These are phyloP conservation scores for Zymoseptoria ardabiliae DNA, from an alignment of 2,329 filamentous ascomycete genomes.

Conservation along the genomic window DNA sequence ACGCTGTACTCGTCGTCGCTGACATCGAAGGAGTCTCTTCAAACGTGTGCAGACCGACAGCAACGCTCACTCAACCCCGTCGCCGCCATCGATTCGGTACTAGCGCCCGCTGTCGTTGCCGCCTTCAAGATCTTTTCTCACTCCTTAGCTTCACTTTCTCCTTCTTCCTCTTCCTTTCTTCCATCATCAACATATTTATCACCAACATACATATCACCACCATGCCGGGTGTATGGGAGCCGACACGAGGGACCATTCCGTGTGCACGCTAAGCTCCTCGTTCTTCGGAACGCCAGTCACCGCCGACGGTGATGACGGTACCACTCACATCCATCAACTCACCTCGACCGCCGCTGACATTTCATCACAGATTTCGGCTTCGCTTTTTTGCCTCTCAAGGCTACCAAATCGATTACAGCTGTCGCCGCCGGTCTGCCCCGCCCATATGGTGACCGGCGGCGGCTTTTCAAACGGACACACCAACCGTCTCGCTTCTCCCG, in stretches of 20 bases:
- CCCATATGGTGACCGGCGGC: background rate
- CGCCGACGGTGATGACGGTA: background rate
- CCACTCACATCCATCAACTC: background rate
- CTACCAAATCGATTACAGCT: background rate
- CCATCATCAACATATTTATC: background rate
- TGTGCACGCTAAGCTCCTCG: background rate
- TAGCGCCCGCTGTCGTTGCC: background rate
- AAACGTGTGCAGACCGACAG: background rate
- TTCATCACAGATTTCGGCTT: background rate
- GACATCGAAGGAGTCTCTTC: background rate
- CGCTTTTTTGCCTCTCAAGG: background rate
- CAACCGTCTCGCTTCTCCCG: no score
- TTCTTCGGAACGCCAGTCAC: background rate
- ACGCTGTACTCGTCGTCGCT: background rate
- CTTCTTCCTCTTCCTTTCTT: background rate
- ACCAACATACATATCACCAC: background rate
- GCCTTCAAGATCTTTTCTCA: background rate
- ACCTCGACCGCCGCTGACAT: background rate
- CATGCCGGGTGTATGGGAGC: background rate
- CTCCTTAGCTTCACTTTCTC: background rate
- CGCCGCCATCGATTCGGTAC: background rate
- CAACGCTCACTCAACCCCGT: background rate
- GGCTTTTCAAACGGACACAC: background rate
- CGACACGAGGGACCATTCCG: background rate
- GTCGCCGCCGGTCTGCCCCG: background rate